Evolutionary conservation across 2,329 filamentous ascomycete genomes (phyloP).

Genomic region (Talaromyces marneffei): DNA sequence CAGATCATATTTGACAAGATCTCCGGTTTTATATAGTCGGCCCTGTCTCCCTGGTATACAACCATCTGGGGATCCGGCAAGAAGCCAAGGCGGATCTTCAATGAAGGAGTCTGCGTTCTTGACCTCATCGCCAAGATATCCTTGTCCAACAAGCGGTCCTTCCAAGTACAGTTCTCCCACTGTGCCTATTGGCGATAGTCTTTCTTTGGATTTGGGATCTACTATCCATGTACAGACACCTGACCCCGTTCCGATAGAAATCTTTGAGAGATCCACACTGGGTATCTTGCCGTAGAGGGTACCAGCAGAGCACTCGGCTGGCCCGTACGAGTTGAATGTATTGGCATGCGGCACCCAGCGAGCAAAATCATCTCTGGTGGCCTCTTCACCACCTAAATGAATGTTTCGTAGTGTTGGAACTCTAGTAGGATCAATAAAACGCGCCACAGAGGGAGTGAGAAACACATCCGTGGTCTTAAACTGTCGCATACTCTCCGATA

Average conservation of each 20-base stretch:
- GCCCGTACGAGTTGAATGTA: conserved; percentile 41
- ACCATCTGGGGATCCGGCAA: conserved; percentile 28
- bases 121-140: conserved; percentile 41
- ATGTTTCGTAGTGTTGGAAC: conserved; percentile 34
- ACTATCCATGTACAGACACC: conserved; percentile 7
- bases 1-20: conserved; percentile 29
- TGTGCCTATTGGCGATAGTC: conserved; percentile 44
- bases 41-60: conserved; percentile 26
- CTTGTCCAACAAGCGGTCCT: conserved; percentile 34
- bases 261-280: background rate
- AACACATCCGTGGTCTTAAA: conserved; percentile 52
- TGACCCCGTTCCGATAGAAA: background rate
- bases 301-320: conserved; percentile 3
- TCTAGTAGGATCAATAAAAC: conserved; percentile 29
- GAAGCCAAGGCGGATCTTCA: conserved; percentile 24
- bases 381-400: conserved; percentile 40
- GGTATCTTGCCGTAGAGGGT: background rate
- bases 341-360: conserved; percentile 51
- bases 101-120: conserved; percentile 35
- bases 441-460: conserved; percentile 55
- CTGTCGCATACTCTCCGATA: conserved; percentile 38
- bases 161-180: conserved; percentile 39
- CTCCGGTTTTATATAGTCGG: conserved; percentile 33
- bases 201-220: conserved; percentile 61
- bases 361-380: conserved; percentile 55